A percentile compares a stretch with the other conserved stretches of the same genome.
Conservation (phyloP, 768 basidiomycete genomes). For the Rhizopogon vinicolor region DNA sequence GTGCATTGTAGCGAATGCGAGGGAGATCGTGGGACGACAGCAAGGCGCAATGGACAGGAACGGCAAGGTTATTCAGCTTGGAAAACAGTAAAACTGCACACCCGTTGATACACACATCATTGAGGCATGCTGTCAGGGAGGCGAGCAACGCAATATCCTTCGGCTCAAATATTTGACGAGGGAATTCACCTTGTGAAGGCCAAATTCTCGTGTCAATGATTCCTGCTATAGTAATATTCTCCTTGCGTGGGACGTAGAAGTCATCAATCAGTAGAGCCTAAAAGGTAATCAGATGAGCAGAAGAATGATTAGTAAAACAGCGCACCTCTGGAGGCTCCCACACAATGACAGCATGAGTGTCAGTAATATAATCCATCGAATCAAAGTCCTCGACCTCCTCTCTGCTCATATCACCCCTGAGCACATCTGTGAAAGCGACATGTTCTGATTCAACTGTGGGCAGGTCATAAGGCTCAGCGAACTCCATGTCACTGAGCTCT, state of each 20-base stretch:
- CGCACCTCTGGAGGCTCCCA: not conserved
- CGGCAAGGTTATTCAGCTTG: not conserved
- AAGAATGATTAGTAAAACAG: not conserved
- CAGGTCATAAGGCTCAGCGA: not conserved
- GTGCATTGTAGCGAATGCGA: not conserved
- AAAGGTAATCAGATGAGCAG: not conserved
- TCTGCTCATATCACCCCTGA: constrained; percentile 1
- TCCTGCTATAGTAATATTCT: not conserved
- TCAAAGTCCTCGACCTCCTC: not conserved
- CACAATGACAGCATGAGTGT: not conserved
- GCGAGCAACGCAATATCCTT: not conserved
- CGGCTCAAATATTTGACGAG: constrained; percentile 2
- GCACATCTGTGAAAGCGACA: constrained; percentile 1
- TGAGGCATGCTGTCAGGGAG: not conserved
- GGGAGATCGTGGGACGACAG: constrained; percentile 9
- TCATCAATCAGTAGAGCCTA: not conserved
- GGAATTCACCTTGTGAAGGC: not conserved
- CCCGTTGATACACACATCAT: constrained; percentile 7
- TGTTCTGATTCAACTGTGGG: not conserved
- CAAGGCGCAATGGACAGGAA: not conserved
- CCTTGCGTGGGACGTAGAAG: not conserved
- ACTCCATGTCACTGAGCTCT: not conserved
- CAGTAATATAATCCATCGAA: not conserved
- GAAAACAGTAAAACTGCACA: constrained; percentile 5
- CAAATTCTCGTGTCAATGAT: not conserved